A percentile compares a stretch with the other conserved stretches of the same genome.
Conservation (phyloP, 1,284 basidiomycete genomes). For the Anthracocystis panici-leucophaei region DNA sequence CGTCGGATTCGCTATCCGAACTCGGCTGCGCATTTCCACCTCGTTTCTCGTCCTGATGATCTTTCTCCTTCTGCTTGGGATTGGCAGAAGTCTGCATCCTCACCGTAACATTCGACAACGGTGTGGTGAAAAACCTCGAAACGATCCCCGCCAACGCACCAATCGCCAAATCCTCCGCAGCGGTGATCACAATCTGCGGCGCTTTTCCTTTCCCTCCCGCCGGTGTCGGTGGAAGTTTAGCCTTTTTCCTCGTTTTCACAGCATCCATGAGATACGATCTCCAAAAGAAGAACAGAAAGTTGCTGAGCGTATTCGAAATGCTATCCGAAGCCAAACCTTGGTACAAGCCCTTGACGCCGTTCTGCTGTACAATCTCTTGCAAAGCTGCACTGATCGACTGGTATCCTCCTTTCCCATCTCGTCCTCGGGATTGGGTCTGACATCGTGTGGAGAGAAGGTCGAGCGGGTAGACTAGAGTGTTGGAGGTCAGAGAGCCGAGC, state of each 20-base stretch:
- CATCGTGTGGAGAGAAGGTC: slow-evolving; percentile 71
- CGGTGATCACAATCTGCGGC: slow-evolving; percentile 56
- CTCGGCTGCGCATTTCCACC: slow-evolving; percentile 10
- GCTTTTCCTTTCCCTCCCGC: slow-evolving; percentile 20
- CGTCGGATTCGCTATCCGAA: slow-evolving; percentile 61
- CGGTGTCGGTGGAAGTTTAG: slow-evolving; percentile 18
- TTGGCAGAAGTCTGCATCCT: slow-evolving; percentile 70
- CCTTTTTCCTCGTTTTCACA: slow-evolving; percentile 31
- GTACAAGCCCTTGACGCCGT: slow-evolving; percentile 64
- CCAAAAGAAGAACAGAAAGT: slow-evolving; percentile 65
- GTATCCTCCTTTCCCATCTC: slow-evolving; percentile 43
- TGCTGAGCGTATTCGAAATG: slow-evolving; percentile 71
- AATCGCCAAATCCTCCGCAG: slow-evolving; percentile 71
- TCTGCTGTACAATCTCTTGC: slow-evolving; percentile 48
- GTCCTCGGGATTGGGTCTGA: slow-evolving; percentile 65
- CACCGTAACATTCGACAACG: slow-evolving; percentile 72
- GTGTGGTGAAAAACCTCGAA: slow-evolving; percentile 71
- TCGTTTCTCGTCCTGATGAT: slow-evolving; percentile 14
- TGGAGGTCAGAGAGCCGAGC: slow-evolving; percentile 70
- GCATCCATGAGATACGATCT: slow-evolving; percentile 54
- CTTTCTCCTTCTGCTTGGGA: slow-evolving; percentile 36
- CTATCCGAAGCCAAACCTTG: slow-evolving; percentile 70
- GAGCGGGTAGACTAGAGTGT: slow-evolving; percentile 72
- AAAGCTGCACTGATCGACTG: slow-evolving; percentile 45
- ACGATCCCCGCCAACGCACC: slow-evolving; percentile 71